phyloP scores from a whole-genome alignment of 352 stramenopile genomes.

The Phytophthora multivora region DNA sequence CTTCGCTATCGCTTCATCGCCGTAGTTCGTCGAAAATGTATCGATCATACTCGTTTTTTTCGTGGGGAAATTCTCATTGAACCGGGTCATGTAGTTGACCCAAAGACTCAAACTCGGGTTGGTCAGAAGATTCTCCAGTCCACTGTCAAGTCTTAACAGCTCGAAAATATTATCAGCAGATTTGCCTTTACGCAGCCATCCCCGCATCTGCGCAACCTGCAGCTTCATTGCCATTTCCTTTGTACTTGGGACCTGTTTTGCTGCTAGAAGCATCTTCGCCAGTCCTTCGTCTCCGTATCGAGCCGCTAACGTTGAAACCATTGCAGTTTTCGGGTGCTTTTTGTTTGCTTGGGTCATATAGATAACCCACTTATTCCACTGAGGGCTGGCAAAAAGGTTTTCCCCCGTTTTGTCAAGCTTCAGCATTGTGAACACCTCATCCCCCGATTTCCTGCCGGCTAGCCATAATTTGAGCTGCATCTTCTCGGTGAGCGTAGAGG shows the following conservation, averaged over 20 bases:
- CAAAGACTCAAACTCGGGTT: not conserved
- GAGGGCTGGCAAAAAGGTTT: not conserved
- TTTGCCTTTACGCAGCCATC: not conserved
- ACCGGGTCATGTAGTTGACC: not conserved
- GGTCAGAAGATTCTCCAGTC: constrained; percentile 1
- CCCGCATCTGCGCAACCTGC: not conserved
- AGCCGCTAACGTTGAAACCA: not conserved
- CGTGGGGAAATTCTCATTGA: not conserved
- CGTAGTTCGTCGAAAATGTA: not conserved
- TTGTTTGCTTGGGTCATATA: not conserved
- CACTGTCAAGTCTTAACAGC: constrained; percentile 2
- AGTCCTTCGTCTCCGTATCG: not conserved
- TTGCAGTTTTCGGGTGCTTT: not conserved
- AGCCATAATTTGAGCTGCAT: no score
- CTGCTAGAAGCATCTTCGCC: not conserved
- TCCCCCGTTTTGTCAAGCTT: not conserved
- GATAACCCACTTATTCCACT: not conserved
- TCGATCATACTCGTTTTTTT: constrained; percentile 1
- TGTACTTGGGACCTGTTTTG: not conserved
- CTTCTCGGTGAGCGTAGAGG: no score
- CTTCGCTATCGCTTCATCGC: not conserved
- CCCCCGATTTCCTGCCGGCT: not conserved
- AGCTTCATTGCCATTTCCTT: not conserved
- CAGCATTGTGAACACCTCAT: not conserved
- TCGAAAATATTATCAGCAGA: not conserved